phyloP scores from a whole-genome alignment of 441 rosid species.

The Aleurites moluccanus region DNA sequence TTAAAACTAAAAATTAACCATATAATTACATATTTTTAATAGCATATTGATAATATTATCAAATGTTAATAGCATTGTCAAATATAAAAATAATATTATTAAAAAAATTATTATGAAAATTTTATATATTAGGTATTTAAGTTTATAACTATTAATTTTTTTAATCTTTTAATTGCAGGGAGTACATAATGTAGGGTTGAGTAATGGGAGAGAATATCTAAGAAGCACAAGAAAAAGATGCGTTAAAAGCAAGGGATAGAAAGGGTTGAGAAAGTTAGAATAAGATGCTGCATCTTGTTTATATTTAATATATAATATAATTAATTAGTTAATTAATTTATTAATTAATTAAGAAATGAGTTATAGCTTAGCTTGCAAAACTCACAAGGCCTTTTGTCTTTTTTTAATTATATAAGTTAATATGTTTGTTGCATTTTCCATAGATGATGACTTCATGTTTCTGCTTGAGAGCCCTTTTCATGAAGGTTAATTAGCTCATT shows the following conservation, averaged over 20 bases:
- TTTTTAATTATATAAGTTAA: not conserved
- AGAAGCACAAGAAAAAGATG: slow-evolving; percentile 19
- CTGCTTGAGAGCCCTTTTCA: slow-evolving; percentile 40
- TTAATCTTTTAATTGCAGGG: too few species aligned
- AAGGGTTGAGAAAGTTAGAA: slow-evolving; percentile 33
- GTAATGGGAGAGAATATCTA: slow-evolving; percentile 3
- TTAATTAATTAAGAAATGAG: not conserved
- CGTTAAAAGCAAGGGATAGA: slow-evolving; percentile 48
- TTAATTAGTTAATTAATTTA: slow-evolving; percentile 14
- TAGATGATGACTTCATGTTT: slow-evolving; percentile 23
- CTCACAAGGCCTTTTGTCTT: slow-evolving; percentile 33
- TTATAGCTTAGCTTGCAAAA: slow-evolving; percentile 46
- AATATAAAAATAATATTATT: too few species aligned
- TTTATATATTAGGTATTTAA: too few species aligned
- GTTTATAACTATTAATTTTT: too few species aligned
- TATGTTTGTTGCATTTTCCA: slow-evolving; percentile 1
- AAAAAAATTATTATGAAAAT: too few species aligned
- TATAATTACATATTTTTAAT: too few species aligned
- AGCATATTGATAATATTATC: too few species aligned
- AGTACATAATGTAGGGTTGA: too few species aligned
- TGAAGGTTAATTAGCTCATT: slow-evolving; percentile 33
- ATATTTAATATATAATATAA: not conserved
- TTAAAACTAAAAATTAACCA: too few species aligned
- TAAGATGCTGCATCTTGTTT: slow-evolving; percentile 48
- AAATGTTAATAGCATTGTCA: too few species aligned